These are phyloP conservation scores for Taiozyma sp. DNA, from an alignment of 1,139 yeast species.

Conservation along the genomic window DNA sequence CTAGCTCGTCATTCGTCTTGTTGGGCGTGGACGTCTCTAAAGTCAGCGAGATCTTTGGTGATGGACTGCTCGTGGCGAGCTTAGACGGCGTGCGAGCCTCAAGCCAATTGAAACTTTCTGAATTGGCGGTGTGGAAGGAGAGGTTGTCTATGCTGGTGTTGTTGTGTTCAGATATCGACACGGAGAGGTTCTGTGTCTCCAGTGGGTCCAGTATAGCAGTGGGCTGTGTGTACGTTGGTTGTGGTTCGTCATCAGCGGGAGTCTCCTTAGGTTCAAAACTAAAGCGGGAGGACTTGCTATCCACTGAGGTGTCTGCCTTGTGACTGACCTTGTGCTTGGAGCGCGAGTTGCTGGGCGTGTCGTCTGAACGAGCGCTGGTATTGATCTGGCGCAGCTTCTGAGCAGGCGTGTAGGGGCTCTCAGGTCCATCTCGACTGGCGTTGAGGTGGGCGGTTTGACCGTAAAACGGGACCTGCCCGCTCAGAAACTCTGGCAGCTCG, in stretches of 20 bases:
- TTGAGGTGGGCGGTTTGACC: not conserved
- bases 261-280: conserved; percentile 1
- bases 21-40: conserved; percentile 23
- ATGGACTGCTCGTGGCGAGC: conserved; percentile 1
- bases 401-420: conserved; percentile 18
- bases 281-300: not conserved
- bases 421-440: conserved; percentile 3
- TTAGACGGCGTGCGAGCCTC: conserved; percentile 2
- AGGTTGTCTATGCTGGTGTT: conserved; percentile 3
- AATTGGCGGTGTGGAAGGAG: conserved; percentile 20
- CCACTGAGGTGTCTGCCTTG: not conserved
- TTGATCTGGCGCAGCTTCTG: conserved; percentile 12
- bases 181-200: not conserved
- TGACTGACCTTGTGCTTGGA: not conserved
- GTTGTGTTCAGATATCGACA: not conserved
- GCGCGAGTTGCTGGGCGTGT: not conserved
- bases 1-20: conserved; percentile 2
- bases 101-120: conserved; percentile 3
- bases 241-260: not conserved
- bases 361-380: conserved; percentile 8
- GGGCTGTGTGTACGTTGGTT: not conserved
- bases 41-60: conserved; percentile 15
- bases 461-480: not conserved
- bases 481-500: not conserved
- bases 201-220: not conserved